Base-by-base conservation (phyloP, 352 stramenopile genomes). In the Globisporangium okanoganense region DNA sequence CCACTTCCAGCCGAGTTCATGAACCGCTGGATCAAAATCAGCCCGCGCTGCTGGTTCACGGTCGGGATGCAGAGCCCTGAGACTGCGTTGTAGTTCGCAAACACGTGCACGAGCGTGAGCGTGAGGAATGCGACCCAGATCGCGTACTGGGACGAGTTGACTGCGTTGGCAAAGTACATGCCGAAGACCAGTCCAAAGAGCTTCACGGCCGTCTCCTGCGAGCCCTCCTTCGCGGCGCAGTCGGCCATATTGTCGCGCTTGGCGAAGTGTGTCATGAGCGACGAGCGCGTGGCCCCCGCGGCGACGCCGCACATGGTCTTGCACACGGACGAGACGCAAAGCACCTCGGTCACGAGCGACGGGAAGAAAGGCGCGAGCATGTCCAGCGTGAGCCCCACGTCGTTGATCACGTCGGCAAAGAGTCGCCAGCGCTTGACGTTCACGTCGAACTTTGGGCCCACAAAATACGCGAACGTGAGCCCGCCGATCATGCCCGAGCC, bases 371-470 rank as follows among this genome's bases (percentile, higher is more conserved):
- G 83, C 38, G 83, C 83, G 18, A 92, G 66, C 80, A 92, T 92
- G 48, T 92, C 83, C 2, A 98, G 67, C 38, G 92, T 97, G 16
- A 99, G 78, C 2, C 90, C 95, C 25, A 98, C 72, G 79, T 99
- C 94, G 71, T 98, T 98, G 53, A 98, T 94, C 29, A 98, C 82
- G 80, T 99, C 96, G 13, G 96, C 96, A 69, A 98, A 97, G 0
- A 99, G 78, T 29, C 96, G 78, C 86, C 96, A 99, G 73, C 97
- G 87, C 78, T 98, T 98, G 45, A 98, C 94, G 73, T 98, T 92
- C 16, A 88, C 70, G 78, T 98, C 95, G 62, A 98, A 98, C 44
- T 96, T 85, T 0, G 80, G 76, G 0, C 79, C 87, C 12, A 90
- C 88, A 6, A 85, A 48, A 71, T 97, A 98, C n/a, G 91, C 91